These are phyloP conservation scores for Collybia sordida DNA, from an alignment of 768 basidiomycete genomes.

Conservation along the genomic window DNA sequence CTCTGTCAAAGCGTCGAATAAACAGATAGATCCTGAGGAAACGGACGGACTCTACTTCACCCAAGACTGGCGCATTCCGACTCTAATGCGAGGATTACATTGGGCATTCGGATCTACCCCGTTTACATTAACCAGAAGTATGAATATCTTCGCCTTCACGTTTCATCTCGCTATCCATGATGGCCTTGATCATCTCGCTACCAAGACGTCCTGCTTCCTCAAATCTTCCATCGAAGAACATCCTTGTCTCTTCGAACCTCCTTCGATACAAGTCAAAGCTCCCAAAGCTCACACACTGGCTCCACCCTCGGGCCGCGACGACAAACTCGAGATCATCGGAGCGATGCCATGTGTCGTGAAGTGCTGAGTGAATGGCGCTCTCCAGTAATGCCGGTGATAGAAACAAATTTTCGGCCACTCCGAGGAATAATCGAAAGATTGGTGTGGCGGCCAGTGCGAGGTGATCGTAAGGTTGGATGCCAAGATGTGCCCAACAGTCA, in stretches of 20 bases:
- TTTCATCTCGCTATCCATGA: constrained; percentile 59
- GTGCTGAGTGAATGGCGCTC: constrained; percentile 69
- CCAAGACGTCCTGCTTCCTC: constrained; percentile 82
- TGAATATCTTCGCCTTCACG: constrained; percentile 22
- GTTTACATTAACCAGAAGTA: no score
- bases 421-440: constrained; percentile 94
- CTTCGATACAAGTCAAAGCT: constrained; percentile 84
- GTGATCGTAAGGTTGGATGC: constrained; percentile 87
- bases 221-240: constrained; percentile 85
- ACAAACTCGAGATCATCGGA: constrained; percentile 95
- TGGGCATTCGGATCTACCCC: no score
- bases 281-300: constrained; percentile 90
- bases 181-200: constrained; percentile 85
- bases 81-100: no score
- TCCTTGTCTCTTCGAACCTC: constrained; percentile 76
- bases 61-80: no score
- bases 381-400: constrained; percentile 61
- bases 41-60: no score
- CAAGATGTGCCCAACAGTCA: constrained; percentile 92
- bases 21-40: no score
- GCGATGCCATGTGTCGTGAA: constrained; percentile 76
- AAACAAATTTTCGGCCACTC: constrained; percentile 95
- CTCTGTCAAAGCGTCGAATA: no score
- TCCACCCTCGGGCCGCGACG: constrained; percentile 92
- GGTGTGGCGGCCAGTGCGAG: constrained; percentile 93